Base-by-base conservation (phyloP, 345 rosid species). In the Boechera divaricarpa region DNA sequence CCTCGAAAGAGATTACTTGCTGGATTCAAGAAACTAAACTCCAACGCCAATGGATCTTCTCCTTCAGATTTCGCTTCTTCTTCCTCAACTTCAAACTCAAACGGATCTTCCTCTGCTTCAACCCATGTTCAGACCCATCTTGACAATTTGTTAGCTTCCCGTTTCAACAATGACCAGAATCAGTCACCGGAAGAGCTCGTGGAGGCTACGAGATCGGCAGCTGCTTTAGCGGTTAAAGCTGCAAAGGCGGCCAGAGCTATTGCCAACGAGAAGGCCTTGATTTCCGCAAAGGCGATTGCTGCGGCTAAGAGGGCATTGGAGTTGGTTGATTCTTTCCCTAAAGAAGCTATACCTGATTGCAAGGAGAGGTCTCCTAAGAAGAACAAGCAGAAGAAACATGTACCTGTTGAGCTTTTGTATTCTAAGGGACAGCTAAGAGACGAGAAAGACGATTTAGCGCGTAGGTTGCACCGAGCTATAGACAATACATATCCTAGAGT, bases 341-440 rank as follows among this genome's bases (percentile, higher is more conserved):
- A 89, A 54, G 75, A 77, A 26, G 64, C 58, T n/a, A 44, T 55
- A 15, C 9, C 62, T 55, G 76, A 38, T 52, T 29, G 44, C 77
- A 75, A 67, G 36, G 79, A 75, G 33, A 67, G 36, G 29, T 36
- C 71, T 7, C 65, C 58, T 33, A 77, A 74, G 72, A 94, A 80
- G 87, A 91, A 87, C 65, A 94, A 92, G 89, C 82, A 83, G 80
- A 92, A 89, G 88, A 92, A 94, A 88, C 99, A 92, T 78, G 97
- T 92, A 29, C 97, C 88, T 4, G 92, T 94, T 55, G 90, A 92
- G 75, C 83, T 90, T 60, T 77, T 94, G 86, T 92, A 94, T 86
- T 83, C 87, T 59, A 92, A 89, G 68, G 89, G 84, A 6, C 69
- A 36, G 26, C 0, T 58, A 3, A 57, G 78, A 52, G 77, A 32